Conservation (phyloP, 768 basidiomycete species). For the Leccinum arenicola region DNA sequence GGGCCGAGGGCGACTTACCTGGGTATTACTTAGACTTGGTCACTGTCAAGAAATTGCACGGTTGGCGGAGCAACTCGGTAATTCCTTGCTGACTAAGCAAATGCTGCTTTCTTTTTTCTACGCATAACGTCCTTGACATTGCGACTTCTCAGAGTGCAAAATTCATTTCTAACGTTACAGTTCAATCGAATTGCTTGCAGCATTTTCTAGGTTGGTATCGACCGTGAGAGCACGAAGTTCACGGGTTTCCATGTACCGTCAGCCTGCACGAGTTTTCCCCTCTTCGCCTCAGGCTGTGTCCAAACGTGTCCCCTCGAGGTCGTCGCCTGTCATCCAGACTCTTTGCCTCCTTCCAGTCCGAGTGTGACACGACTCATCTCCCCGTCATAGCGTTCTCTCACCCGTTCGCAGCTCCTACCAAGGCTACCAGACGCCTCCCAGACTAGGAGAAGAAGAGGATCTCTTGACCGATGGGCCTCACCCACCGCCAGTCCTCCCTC, state of each 20-base stretch:
- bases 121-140: too few relatives aligned
- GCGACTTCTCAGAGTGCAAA: too few relatives aligned
- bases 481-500: conserved; percentile 8
- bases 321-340: too few relatives aligned
- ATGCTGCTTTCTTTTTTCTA: background rate
- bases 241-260: too few relatives aligned
- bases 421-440: conserved; percentile 36
- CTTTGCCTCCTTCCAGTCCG: too few relatives aligned
- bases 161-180: background rate
- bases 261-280: too few relatives aligned
- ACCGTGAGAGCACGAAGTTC: too few relatives aligned
- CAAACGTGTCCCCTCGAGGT: too few relatives aligned
- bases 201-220: background rate
- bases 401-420: too few relatives aligned
- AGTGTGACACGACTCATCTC: too few relatives aligned
- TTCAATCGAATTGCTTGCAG: background rate
- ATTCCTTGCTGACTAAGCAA: conserved; percentile 31
- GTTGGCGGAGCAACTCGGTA: conserved; percentile 30
- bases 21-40: conserved; percentile 1
- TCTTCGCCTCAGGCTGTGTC: too few relatives aligned
- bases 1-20: conserved; percentile 6
- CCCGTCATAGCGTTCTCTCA: too few relatives aligned
- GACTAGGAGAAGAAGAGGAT: conserved; percentile 43
- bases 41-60: conserved; percentile 11
- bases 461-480: conserved; percentile 8